Evolutionary conservation across 768 basidiomycete species (phyloP).

Genomic region (Strobilomyces confusus): DNA sequence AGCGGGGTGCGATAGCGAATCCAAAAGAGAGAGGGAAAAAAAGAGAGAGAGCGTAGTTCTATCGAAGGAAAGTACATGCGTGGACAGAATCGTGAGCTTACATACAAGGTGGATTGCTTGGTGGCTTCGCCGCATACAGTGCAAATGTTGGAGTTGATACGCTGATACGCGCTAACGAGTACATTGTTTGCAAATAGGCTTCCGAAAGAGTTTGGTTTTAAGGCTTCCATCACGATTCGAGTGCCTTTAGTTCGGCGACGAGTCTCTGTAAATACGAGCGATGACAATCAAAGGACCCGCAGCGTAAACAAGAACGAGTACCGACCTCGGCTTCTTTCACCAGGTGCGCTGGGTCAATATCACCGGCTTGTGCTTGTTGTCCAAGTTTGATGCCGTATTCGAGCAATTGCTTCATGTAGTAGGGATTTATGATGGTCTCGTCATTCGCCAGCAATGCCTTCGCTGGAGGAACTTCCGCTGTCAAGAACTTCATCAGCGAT

Average conservation of each 20-base stretch:
- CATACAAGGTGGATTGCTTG: slow-evolving; percentile 30
- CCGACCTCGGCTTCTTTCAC: slow-evolving; percentile 55
- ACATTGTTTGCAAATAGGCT: slow-evolving; percentile 23
- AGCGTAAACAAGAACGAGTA: background rate
- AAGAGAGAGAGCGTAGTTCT: slow-evolving; percentile 11
- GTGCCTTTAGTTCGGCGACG: slow-evolving; percentile 56
- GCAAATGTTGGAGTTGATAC: slow-evolving; percentile 20
- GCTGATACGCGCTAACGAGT: slow-evolving; percentile 22
- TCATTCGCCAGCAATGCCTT: slow-evolving; percentile 39
- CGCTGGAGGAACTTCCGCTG: slow-evolving; percentile 28
- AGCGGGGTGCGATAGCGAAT: slow-evolving; percentile 23
- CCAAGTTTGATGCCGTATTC: slow-evolving; percentile 68
- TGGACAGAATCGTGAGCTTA: slow-evolving; percentile 23
- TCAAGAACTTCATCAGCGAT: background rate
- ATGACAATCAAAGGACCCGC: background rate
- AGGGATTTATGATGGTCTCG: slow-evolving; percentile 73
- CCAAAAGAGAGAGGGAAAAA: slow-evolving; percentile 6
- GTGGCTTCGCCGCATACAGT: slow-evolving; percentile 27
- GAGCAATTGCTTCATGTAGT: slow-evolving; percentile 75
- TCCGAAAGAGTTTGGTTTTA: slow-evolving; percentile 6
- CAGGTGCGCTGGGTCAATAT: slow-evolving; percentile 45
- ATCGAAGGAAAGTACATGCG: slow-evolving; percentile 24
- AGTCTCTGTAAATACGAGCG: slow-evolving; percentile 43
- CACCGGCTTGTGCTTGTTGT: slow-evolving; percentile 33
- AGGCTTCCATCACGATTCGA: slow-evolving; percentile 34